A percentile compares a stretch with the other conserved stretches of the same genome.
phyloP scores from a whole-genome alignment of 2,329 filamentous ascomycete species.

The Diaporthe australafricana region DNA sequence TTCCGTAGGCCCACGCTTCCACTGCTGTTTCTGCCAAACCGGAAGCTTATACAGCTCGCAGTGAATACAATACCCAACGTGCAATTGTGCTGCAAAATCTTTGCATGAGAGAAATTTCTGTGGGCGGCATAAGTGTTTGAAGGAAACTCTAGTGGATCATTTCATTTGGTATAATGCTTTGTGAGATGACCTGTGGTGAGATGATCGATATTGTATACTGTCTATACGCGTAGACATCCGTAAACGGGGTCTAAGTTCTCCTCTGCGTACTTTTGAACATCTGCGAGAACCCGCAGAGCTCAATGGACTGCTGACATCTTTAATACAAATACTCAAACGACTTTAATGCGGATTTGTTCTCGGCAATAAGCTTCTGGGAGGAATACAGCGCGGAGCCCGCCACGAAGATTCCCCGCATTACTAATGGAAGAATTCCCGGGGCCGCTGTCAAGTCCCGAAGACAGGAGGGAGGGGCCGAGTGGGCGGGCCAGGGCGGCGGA shows the following conservation, averaged over 20 bases:
- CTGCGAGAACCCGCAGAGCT: too few relatives aligned
- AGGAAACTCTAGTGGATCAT: too few relatives aligned
- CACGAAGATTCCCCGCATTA: conserved; percentile 33
- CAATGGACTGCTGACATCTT: too few relatives aligned
- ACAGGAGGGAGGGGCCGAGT: conserved; percentile 25
- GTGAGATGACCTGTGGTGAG: too few relatives aligned
- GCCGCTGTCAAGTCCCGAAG: conserved; percentile 30
- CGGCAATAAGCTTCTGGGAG: background rate
- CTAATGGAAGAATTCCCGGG: conserved; percentile 27
- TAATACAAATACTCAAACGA: too few relatives aligned
- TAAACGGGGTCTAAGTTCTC: too few relatives aligned
- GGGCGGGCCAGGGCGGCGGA: conserved; percentile 1
- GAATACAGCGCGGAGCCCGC: background rate
- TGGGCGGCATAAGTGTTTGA: too few relatives aligned
- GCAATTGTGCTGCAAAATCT: background rate
- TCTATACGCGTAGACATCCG: too few relatives aligned
- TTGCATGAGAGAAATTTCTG: background rate
- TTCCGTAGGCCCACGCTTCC: too few relatives aligned
- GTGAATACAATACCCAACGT: background rate
- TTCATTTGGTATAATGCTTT: too few relatives aligned
- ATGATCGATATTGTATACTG: too few relatives aligned
- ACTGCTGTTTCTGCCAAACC: background rate
- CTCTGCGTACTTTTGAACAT: too few relatives aligned
- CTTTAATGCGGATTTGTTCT: background rate
- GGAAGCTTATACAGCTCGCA: background rate